Evolutionary conservation across 441 rosid genomes (phyloP).

Genomic region (Populus hybrid): DNA sequence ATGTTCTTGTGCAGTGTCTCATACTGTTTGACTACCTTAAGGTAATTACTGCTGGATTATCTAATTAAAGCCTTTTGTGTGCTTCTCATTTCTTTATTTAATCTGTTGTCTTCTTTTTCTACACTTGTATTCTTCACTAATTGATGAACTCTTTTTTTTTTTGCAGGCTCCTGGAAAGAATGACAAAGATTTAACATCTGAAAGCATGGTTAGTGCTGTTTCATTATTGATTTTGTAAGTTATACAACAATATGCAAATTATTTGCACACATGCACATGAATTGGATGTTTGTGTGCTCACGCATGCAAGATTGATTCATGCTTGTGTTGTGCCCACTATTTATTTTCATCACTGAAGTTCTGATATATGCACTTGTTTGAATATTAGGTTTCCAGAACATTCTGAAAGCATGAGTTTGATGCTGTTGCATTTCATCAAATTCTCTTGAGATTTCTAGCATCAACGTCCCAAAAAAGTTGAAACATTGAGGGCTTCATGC

Average conservation of each 20-base stretch:
- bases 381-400: not conserved
- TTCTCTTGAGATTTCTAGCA: conserved; percentile 1
- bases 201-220: conserved; percentile 80
- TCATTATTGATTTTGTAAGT: conserved; percentile 7
- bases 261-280: not conserved
- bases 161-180: conserved; percentile 89
- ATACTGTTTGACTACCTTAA: conserved; percentile 86
- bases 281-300: not conserved
- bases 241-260: conserved; percentile 3
- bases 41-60: conserved; percentile 43
- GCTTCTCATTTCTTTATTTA: not conserved
- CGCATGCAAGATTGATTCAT: not conserved
- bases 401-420: not conserved
- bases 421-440: not conserved
- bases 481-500: not conserved
- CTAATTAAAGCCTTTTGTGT: conserved; percentile 10
- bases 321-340: not conserved
- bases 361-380: not conserved
- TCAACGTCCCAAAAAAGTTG: not conserved
- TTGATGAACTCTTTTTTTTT: conserved; percentile 19
- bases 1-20: conserved; percentile 95
- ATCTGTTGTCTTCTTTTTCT: not conserved
- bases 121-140: conserved; percentile 1
- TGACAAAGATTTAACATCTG: conserved; percentile 89
- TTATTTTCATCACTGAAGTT: conserved; percentile 1